Conservation (phyloP, 2,329 filamentous ascomycete genomes). For the Trichothecium sympodiale region DNA sequence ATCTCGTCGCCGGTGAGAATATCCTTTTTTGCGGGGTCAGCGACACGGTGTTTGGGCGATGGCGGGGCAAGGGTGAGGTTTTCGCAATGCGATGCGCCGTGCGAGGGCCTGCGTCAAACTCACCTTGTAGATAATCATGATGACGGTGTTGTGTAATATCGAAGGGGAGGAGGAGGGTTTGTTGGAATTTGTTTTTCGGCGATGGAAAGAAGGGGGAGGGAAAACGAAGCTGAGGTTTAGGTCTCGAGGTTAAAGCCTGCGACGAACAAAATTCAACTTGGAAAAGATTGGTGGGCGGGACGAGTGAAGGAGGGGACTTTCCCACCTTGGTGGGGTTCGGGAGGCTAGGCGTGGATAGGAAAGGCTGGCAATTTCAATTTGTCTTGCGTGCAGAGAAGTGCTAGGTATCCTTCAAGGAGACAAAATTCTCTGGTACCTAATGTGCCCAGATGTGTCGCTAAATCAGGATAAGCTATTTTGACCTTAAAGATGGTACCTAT, state of each 20-base stretch:
- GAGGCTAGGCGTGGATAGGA: slow-evolving; percentile 6
- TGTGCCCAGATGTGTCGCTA: no score
- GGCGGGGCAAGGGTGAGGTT: slow-evolving; percentile 2
- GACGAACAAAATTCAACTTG: slow-evolving; percentile 5
- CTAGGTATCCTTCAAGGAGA: no score
- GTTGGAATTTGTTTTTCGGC: slow-evolving; percentile 2
- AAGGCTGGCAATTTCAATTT: neutral
- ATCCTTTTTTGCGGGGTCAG: slow-evolving; percentile 50
- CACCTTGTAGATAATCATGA: slow-evolving; percentile 67
- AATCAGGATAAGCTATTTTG: no score
- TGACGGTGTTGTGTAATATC: slow-evolving; percentile 29
- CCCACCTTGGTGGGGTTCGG: slow-evolving; percentile 10
- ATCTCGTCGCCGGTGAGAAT: slow-evolving; percentile 85
- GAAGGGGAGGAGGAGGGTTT: slow-evolving; percentile 3
- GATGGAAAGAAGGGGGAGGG: slow-evolving; percentile 1
- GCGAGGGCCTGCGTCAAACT: slow-evolving; percentile 8
- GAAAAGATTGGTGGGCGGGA: slow-evolving; percentile 8
- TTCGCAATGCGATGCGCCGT: slow-evolving; percentile 7
- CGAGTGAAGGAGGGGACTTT: slow-evolving; percentile 8
- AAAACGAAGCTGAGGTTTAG: slow-evolving; percentile 1
- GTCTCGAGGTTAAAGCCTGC: neutral
- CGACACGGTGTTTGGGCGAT: slow-evolving; percentile 1
- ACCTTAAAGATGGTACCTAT: no score
- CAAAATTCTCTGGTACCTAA: no score
- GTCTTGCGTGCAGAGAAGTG: no score